phyloP scores from a whole-genome alignment of 768 basidiomycete genomes.

The Suillus occidentalis region DNA sequence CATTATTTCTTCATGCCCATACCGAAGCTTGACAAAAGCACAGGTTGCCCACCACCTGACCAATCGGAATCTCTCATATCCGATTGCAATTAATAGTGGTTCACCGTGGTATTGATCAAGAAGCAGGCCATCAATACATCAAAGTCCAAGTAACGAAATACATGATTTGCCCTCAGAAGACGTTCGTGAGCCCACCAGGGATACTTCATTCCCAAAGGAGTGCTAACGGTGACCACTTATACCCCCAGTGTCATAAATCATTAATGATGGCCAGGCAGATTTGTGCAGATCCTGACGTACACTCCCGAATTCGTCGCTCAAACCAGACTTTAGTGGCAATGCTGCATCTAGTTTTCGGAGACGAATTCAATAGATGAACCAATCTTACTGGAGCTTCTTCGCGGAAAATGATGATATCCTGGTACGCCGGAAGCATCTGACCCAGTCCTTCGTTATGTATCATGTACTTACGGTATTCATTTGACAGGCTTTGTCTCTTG shows the following conservation, averaged over 20 bases:
- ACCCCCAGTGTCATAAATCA: not conserved
- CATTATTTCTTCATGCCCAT: constrained; percentile 34
- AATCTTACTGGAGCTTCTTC: not conserved
- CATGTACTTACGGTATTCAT: not conserved
- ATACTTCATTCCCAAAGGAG: constrained; percentile 33
- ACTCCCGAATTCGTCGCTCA: constrained; percentile 30
- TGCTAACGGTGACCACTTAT: constrained; percentile 23
- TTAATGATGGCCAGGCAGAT: constrained; percentile 22
- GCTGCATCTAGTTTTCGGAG: constrained; percentile 27
- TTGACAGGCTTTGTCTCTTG: not conserved
- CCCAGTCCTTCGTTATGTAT: not conserved
- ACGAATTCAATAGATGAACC: constrained; percentile 7
- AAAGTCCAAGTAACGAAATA: constrained; percentile 22
- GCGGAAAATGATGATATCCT: not conserved
- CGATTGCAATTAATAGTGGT: constrained; percentile 15
- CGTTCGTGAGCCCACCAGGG: constrained; percentile 27
- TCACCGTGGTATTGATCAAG: constrained; percentile 3
- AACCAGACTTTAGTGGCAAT: constrained; percentile 18
- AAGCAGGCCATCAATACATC: constrained; percentile 1
- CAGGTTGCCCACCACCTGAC: constrained; percentile 37
- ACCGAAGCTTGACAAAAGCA: constrained; percentile 29
- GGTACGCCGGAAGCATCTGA: not conserved
- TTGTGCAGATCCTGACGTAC: constrained; percentile 27
- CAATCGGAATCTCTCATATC: constrained; percentile 22
- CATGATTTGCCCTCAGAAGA: constrained; percentile 32